phyloP scores from a whole-genome alignment of 2,329 filamentous ascomycete genomes.

The Emergomyces pasteurianus region DNA sequence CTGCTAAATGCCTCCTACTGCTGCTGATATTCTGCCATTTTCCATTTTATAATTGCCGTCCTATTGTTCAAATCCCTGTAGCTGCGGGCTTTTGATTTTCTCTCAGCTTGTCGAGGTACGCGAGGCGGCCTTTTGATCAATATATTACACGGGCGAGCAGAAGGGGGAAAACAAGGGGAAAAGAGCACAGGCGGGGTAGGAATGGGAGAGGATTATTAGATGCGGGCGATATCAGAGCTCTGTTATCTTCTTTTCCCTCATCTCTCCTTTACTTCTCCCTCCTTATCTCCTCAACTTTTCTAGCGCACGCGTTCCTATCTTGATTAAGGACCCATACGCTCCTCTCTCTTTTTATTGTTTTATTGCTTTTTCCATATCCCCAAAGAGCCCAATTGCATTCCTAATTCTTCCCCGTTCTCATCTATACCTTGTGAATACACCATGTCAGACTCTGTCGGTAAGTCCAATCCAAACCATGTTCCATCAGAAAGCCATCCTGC shows the following conservation, averaged over 20 bases:
- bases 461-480: conserved; percentile 12
- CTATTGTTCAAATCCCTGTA: background rate
- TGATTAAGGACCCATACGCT: background rate
- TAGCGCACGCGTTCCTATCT: background rate
- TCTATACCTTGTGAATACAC: conserved; percentile 8
- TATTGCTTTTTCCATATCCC: no score
- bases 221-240: background rate
- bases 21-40: background rate
- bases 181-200: background rate
- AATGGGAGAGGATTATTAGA: background rate
- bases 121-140: background rate
- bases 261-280: background rate
- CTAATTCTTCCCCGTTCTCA: background rate
- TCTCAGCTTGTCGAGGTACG: background rate
- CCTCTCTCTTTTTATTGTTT: background rate
- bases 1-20: background rate
- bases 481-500: background rate
- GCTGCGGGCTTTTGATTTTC: no score
- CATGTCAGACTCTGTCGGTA: conserved; percentile 39
- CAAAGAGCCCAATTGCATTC: background rate
- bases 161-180: no score
- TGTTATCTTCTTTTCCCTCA: background rate
- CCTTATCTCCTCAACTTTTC: background rate
- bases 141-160: background rate
- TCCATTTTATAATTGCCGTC: background rate